phyloP scores from a whole-genome alignment of 2,329 filamentous ascomycete species.

The Sarocladium kiliense region DNA sequence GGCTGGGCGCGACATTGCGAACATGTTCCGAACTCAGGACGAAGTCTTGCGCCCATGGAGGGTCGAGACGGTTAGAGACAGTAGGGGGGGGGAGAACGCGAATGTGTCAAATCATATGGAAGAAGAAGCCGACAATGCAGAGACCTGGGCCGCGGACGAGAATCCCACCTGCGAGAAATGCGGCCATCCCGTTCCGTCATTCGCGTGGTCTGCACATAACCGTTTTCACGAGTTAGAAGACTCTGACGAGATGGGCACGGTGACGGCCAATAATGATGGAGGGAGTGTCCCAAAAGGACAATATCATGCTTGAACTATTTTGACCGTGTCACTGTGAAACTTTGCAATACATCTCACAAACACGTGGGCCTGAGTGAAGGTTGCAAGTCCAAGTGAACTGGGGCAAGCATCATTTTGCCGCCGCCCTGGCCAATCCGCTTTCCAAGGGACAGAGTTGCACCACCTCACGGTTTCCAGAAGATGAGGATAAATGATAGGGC shows the following conservation, averaged over 20 bases:
- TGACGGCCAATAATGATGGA: background rate
- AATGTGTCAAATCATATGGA: conserved; percentile 12
- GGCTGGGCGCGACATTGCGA: conserved; percentile 69
- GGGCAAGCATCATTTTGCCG: background rate
- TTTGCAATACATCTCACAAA: background rate
- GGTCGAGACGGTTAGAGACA: conserved; percentile 23
- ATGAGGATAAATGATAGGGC: background rate
- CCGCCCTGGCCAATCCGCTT: background rate
- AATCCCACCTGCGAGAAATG: conserved; percentile 40
- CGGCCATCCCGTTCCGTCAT: conserved; percentile 47
- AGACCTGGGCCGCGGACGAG: conserved; percentile 26
- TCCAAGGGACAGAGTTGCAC: conserved; percentile 2
- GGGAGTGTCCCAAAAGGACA: background rate
- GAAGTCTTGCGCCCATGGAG: conserved; percentile 63
- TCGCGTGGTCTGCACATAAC: conserved; percentile 52
- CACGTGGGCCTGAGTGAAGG: background rate
- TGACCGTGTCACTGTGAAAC: background rate
- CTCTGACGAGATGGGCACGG: background rate
- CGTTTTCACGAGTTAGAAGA: conserved; percentile 30
- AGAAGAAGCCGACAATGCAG: conserved; percentile 23
- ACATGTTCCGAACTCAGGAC: conserved; percentile 77
- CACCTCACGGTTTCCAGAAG: background rate
- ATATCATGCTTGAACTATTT: background rate
- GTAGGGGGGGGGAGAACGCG: background rate
- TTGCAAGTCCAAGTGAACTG: background rate